Conservation (phyloP, 1,284 basidiomycete species). For the Boletus sp. region DNA sequence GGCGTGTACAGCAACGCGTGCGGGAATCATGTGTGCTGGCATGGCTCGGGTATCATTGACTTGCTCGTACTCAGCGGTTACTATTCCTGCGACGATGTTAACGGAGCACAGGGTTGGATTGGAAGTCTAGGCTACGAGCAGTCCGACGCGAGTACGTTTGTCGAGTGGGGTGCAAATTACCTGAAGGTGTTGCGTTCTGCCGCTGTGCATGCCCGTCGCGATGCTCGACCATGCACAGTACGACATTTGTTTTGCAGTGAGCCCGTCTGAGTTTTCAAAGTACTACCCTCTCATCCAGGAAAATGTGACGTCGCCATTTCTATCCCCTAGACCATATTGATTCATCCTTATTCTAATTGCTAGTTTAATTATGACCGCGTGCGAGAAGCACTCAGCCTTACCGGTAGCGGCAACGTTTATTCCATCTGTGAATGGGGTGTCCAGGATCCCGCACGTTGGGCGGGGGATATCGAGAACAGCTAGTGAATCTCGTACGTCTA, state of each 20-base stretch:
- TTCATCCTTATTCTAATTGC: background rate
- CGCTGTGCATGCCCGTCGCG: no score
- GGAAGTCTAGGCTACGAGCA: conserved; percentile 11
- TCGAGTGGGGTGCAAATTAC: conserved; percentile 11
- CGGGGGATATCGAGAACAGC: conserved; percentile 42
- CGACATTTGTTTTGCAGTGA: conserved; percentile 13
- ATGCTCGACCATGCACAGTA: conserved; percentile 5
- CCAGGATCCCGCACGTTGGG: conserved; percentile 46
- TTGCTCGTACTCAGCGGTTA: conserved; percentile 2
- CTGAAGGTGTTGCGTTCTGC: conserved; percentile 4
- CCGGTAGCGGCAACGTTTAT: conserved; percentile 47
- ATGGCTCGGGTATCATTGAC: background rate
- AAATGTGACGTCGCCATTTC: conserved; percentile 2
- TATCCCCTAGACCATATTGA: background rate
- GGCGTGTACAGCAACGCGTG: conserved; percentile 16
- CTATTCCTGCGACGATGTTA: conserved; percentile 5
- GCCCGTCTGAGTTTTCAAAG: conserved; percentile 1
- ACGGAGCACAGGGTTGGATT: conserved; percentile 3
- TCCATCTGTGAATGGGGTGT: conserved; percentile 56
- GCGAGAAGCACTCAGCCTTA: conserved; percentile 27
- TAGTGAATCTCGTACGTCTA: conserved; percentile 42
- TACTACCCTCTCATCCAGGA: background rate
- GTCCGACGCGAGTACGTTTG: conserved; percentile 9
- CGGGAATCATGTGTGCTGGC: background rate
- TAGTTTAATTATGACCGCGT: background rate